Base-by-base conservation (phyloP, 148 eudicot species). In the Spergularia bocconei region DNA sequence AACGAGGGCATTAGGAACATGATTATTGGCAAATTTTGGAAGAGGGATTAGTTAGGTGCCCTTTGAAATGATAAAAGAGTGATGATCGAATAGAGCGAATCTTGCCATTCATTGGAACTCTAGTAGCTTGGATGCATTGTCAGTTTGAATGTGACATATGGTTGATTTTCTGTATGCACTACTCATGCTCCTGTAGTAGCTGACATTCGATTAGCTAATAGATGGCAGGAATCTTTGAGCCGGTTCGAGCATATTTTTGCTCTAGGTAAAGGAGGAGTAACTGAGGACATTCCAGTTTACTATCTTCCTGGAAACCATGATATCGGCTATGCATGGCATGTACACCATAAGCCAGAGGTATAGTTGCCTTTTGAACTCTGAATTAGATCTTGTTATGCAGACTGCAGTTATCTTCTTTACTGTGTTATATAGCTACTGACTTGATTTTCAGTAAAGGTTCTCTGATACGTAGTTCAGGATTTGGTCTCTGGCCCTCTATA, bases 291-390 rank as follows among this genome's bases (percentile, higher is more conserved):
- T 68, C 82, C 78, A 79, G 75, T 87, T 71, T 83, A 86, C 62
- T 89, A 88, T 77, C 77, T 94, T 66, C 79, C 93, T 56, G 98
- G 98, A 79, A 94, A 92, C 86, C 98, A 94, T 79, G 98, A 94
- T 78, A 78, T 88, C 71, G 98, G 97, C 29, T 94, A 94, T 76
- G 84, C 92, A 21, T 89, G 88, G 78, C 70, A 81, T 70, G 81
- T 75, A 73, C 72, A 83, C 71, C 82, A 63, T 44, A 85, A 73
- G 79, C 93, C 92, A 21, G 80, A 87, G 98, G 98, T 94, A 85
- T 25, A 68, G 15, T 58, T 71, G 44, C 38, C 44, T 38, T 56
- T 68, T 69, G 21, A 29, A 4, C 13, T 64, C 74, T 11, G 64
- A 62, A 44, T 44, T 17, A 68, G 38, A 17, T 63, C 36, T 55